Base-by-base conservation (phyloP, 1,139 yeast genomes). In the Pichia sp. region DNA sequence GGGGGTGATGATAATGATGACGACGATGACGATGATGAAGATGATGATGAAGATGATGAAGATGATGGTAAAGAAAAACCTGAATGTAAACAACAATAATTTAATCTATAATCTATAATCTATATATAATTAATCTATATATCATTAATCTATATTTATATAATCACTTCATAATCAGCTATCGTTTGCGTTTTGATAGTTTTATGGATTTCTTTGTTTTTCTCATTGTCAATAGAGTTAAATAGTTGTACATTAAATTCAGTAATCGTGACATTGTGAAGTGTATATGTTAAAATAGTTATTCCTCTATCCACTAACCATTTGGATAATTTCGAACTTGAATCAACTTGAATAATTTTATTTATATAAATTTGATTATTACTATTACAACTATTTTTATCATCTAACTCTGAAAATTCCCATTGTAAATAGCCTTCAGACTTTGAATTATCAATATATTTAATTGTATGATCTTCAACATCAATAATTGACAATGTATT, bases 21-120 rank as follows among this genome's bases (percentile, higher is more conserved):
- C 5, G 40, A 38, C 12, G 42, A 30, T 12, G 42, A 45, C 16
- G 42, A 36, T 9, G 41, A 42, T 1, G 40, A 36, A 12, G 46
- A 46, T 16, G 42, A 43, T 10, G 43, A 42, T 27, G 41, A 35
- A n/a, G n/a, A n/a, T n/a, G n/a, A n/a, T n/a, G n/a, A n/a, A n/a
- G n/a, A n/a, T n/a, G n/a, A n/a, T 30, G 42, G 33, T 27, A 42
- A 44, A 11, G 40, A 44, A 32, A 40, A 44, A 29, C 50, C 49
- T 27, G 53, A 51, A 43, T 51, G 54, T 39, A 50, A 51, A 30
- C 54, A 51, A 41, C 51, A 50, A 36, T 51, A 39, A 30, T 31
- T 16, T 32, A 9, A 10, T n/a, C n/a, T n/a, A n/a, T n/a, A n/a
- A n/a, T n/a, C n/a, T n/a, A n/a, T n/a, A n/a, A n/a, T n/a, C n/a